These are phyloP conservation scores for Suillus occidentalis DNA, from an alignment of 768 basidiomycete species.

Conservation along the genomic window DNA sequence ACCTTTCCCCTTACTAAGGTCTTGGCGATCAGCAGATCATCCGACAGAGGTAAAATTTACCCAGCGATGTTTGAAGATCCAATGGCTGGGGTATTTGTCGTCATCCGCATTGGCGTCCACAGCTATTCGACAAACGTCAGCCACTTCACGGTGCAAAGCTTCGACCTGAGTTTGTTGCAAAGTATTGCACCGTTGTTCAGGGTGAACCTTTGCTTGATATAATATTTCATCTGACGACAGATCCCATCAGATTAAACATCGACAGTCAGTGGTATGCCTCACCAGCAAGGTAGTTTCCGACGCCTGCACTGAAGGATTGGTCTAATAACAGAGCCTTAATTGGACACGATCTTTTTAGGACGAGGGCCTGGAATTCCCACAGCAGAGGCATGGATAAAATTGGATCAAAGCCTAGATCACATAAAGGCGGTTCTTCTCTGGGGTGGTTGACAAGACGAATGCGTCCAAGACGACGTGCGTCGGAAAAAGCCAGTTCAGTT, in stretches of 20 bases:
- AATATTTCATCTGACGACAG: conserved; percentile 59
- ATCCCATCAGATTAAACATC: neutral
- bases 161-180: conserved; percentile 50
- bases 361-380: conserved; percentile 45
- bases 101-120: conserved; percentile 73
- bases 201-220: conserved; percentile 73
- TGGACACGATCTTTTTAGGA: conserved; percentile 59
- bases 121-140: conserved; percentile 56
- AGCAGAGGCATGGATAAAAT: conserved; percentile 65
- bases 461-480: conserved; percentile 69
- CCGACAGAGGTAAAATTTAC: conserved; percentile 31
- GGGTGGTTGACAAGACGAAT: conserved; percentile 64
- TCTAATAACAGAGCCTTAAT: conserved; percentile 77
- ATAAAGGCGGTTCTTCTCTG: conserved; percentile 65
- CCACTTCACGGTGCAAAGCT: conserved; percentile 51
- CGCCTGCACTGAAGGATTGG: conserved; percentile 78
- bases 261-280: conserved; percentile 7
- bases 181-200: conserved; percentile 62
- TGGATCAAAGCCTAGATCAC: conserved; percentile 74
- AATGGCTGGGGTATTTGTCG: conserved; percentile 61
- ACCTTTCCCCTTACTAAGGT: conserved; percentile 49
- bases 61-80: conserved; percentile 73
- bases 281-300: conserved; percentile 86
- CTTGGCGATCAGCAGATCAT: conserved; percentile 15
- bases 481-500: conserved; percentile 65